A percentile compares a stretch with the other conserved stretches of the same genome.
phyloP scores from a whole-genome alignment of 129 eudicot species.

The Chrysanthemum lavandulifolium region DNA sequence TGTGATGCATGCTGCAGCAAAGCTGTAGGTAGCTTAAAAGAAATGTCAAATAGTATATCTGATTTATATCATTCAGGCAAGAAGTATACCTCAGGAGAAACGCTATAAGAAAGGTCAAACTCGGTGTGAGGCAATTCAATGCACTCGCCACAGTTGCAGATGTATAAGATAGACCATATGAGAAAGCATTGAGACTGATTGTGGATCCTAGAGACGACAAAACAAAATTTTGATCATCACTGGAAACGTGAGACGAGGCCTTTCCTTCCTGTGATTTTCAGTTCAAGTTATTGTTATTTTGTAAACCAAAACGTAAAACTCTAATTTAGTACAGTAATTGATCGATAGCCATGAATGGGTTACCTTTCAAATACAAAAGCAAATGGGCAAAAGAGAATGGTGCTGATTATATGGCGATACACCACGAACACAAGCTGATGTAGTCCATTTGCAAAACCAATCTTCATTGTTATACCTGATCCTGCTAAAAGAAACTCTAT shows the following conservation, averaged over 20 bases:
- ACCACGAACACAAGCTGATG: conserved; percentile 26
- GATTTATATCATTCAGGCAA: background rate
- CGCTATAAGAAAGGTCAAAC: conserved; percentile 18
- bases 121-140: conserved; percentile 22
- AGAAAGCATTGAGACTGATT: conserved; percentile 19
- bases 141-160: conserved; percentile 33
- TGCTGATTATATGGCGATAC: conserved; percentile 23
- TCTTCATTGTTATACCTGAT: conserved; percentile 23
- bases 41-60: too few species aligned
- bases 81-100: conserved; percentile 14
- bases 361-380: conserved; percentile 29
- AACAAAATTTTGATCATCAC: conserved; percentile 20
- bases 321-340: background rate
- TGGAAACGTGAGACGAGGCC: conserved; percentile 14
- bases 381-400: conserved; percentile 19
- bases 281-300: background rate
- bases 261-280: conserved; percentile 10
- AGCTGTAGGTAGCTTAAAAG: too few species aligned
- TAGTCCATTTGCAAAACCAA: conserved; percentile 24
- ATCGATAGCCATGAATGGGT: background rate
- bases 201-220: conserved; percentile 27
- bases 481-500: conserved; percentile 20
- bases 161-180: conserved; percentile 25
- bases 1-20: background rate
- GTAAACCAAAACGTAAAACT: background rate